Percentiles rank a stretch among this genome's conserved stretches.
Conservation (phyloP, 2,329 filamentous ascomycete species). For the Xylariomycetidae sp. region DNA sequence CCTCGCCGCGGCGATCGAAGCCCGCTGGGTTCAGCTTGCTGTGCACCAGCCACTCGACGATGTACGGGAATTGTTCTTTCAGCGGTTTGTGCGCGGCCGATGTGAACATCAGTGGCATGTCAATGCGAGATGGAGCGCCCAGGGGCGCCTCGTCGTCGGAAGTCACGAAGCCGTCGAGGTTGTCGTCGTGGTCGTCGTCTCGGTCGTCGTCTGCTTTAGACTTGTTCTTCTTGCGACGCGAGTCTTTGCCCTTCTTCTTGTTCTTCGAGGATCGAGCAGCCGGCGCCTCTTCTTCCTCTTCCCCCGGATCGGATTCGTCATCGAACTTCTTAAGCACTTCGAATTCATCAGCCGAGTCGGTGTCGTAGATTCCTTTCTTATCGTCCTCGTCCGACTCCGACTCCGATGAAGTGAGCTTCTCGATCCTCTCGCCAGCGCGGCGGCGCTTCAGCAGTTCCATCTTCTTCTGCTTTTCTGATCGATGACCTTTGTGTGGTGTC, state of each 20-base stretch:
- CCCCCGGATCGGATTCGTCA: conserved; percentile 25
- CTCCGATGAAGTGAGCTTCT: conserved; percentile 10
- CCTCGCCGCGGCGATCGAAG: conserved; percentile 53
- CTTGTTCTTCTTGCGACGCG: conserved; percentile 7
- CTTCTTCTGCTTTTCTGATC: conserved; percentile 16
- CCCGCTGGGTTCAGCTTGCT: conserved; percentile 71
- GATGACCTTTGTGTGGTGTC: conserved; percentile 8
- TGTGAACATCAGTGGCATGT: conserved; percentile 65
- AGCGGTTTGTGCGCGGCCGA: conserved; percentile 59
- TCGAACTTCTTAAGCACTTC: conserved; percentile 28
- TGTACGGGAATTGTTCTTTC: conserved; percentile 66
- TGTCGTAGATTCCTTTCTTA: conserved; percentile 31
- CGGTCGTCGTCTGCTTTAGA: conserved; percentile 9
- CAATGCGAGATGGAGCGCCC: conserved; percentile 46
- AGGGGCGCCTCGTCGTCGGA: conserved; percentile 53
- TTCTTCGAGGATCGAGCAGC: conserved; percentile 9
- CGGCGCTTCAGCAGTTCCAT: conserved; percentile 14
- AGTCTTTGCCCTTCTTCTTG: conserved; percentile 7
- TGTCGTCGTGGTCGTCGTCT: conserved; percentile 24
- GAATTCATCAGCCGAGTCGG: conserved; percentile 24
- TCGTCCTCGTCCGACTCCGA: conserved; percentile 44
- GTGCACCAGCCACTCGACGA: conserved; percentile 76
- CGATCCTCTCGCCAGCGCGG: conserved; percentile 15
- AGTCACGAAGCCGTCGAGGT: conserved; percentile 57
- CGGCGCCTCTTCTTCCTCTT: conserved; percentile 11